Evolutionary conservation across 176 grass and related monocot species (phyloP).

Genomic region (Oryza brachyantha): DNA sequence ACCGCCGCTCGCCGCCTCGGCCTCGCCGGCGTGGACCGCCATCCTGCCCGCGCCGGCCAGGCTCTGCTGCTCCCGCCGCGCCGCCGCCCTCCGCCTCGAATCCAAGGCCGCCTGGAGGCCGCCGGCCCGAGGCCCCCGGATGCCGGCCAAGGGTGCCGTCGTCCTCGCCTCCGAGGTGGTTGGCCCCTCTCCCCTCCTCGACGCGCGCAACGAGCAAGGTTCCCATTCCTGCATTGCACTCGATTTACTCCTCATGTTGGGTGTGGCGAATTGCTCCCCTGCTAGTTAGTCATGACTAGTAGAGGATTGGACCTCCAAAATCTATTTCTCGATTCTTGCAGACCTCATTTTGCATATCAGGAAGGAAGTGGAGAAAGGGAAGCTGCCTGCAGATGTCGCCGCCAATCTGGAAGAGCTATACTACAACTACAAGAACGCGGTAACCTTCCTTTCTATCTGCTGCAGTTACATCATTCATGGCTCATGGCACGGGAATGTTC

Average conservation of each 20-base stretch:
- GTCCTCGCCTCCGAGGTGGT: constrained; percentile 87
- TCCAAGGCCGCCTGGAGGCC: constrained; percentile 39
- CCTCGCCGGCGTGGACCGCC: constrained; percentile 29
- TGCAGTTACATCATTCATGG: not conserved
- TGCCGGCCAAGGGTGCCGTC: constrained; percentile 54
- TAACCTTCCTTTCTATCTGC: constrained; percentile 29
- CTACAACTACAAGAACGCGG: constrained; percentile 73
- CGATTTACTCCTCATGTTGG: too few species aligned
- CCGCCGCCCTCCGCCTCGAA: constrained; percentile 37
- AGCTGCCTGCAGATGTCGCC: constrained; percentile 64
- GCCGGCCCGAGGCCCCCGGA: constrained; percentile 15
- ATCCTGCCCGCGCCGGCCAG: constrained; percentile 38
- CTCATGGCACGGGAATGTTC: constrained; percentile 7
- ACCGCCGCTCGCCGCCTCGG: constrained; percentile 29
- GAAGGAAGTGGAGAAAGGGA: constrained; percentile 62
- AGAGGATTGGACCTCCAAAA: too few species aligned
- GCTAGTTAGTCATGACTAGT: not conserved
- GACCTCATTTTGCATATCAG: constrained; percentile 71
- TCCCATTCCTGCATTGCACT: not conserved
- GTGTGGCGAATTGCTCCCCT: not conserved
- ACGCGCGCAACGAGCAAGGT: constrained; percentile 70
- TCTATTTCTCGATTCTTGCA: constrained; percentile 20
- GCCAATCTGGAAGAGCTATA: constrained; percentile 67
- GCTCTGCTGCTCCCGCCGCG: constrained; percentile 26
- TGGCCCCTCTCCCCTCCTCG: constrained; percentile 44